Evolutionary conservation across 2,329 filamentous ascomycete genomes (phyloP).

Genomic region (Neonectria sp.): DNA sequence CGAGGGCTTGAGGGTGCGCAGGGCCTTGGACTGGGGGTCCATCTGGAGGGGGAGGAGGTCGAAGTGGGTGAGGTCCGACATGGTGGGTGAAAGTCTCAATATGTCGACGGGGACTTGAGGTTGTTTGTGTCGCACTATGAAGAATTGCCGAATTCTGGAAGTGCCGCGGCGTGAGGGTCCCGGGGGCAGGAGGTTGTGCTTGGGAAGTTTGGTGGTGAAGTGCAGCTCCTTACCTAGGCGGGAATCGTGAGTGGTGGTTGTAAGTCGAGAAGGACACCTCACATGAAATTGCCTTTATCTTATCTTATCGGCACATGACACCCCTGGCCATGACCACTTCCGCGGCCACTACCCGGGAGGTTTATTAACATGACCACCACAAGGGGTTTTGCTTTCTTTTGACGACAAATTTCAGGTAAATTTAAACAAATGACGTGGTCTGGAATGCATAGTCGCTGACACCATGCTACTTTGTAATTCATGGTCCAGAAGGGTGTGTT

Average conservation of each 20-base stretch:
- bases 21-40: conserved; percentile 85
- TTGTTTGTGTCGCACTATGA: not conserved
- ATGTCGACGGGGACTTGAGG: not conserved
- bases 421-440: too few species aligned
- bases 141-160: not conserved
- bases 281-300: conserved; percentile 44
- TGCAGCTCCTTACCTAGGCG: conserved; percentile 19
- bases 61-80: conserved; percentile 80
- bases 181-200: not conserved
- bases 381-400: not conserved
- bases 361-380: not conserved
- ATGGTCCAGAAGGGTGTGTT: too few species aligned
- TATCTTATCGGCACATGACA: conserved; percentile 59
- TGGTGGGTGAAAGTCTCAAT: conserved; percentile 46
- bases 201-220: conserved; percentile 17
- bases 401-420: not conserved
- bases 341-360: conserved; percentile 37
- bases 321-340: conserved; percentile 27
- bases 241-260: conserved; percentile 16
- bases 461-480: not conserved
- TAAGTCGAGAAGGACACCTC: conserved; percentile 51
- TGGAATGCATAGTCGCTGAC: too few species aligned
- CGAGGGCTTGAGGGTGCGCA: conserved; percentile 66
- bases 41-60: conserved; percentile 85
- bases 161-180: not conserved